Conservation (phyloP, 1,139 yeast genomes). For the Taiozyma sp. region DNA sequence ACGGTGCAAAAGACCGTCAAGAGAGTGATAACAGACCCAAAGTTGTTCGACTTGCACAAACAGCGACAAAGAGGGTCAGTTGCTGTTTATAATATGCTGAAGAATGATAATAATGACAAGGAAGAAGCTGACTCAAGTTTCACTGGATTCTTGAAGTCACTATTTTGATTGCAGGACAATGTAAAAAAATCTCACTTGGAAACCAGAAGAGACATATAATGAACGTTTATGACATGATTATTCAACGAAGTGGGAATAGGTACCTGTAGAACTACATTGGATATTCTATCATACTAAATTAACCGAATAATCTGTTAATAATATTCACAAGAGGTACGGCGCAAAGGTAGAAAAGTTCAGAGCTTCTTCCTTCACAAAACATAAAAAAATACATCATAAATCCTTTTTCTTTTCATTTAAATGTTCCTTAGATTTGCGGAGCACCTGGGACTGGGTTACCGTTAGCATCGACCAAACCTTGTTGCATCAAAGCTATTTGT, state of each 20-base stretch:
- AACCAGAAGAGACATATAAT: background rate
- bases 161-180: slow-evolving; percentile 9
- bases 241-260: background rate
- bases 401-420: background rate
- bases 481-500: slow-evolving; percentile 71
- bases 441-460: slow-evolving; percentile 83
- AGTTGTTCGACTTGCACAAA: slow-evolving; percentile 1
- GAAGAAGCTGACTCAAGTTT: slow-evolving; percentile 8
- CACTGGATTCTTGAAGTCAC: slow-evolving; percentile 17
- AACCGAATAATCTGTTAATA: background rate
- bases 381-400: background rate
- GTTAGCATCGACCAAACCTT: slow-evolving; percentile 70
- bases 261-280: background rate
- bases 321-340: slow-evolving; percentile 13
- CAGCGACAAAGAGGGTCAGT: slow-evolving; percentile 8
- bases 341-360: background rate
- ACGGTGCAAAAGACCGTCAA: background rate
- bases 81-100: slow-evolving; percentile 20
- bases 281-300: background rate
- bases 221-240: slow-evolving; percentile 1
- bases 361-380: background rate
- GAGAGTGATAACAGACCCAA: slow-evolving; percentile 7
- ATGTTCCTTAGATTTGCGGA: slow-evolving; percentile 32
- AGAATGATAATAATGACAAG: slow-evolving; percentile 6
- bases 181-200: background rate